Conservation (phyloP, 2,329 filamentous ascomycete species). For the Cytospora mali region DNA sequence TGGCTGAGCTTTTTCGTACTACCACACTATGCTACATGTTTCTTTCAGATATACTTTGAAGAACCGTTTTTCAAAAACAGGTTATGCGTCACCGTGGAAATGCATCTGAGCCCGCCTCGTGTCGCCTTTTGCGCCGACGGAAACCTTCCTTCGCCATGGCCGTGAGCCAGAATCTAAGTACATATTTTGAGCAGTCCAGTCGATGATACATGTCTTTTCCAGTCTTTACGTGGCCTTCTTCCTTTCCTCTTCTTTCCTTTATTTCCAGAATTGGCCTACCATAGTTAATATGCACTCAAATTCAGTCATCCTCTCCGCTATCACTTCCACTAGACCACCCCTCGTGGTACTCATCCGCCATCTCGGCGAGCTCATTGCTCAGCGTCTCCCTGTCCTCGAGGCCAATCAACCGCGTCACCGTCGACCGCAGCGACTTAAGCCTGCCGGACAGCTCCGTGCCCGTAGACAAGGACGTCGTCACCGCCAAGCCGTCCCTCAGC, state of each 20-base stretch:
- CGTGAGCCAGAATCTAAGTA: background rate
- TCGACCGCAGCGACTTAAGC: slow-evolving; percentile 66
- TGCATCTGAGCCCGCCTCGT: background rate
- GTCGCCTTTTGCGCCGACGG: background rate
- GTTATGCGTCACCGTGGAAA: background rate
- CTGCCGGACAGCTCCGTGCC: slow-evolving; percentile 72
- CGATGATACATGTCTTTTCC: background rate
- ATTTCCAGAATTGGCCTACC: background rate
- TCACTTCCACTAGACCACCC: slow-evolving; percentile 82
- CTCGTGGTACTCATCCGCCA: slow-evolving; percentile 86
- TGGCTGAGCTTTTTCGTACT: no score
- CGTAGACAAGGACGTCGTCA: slow-evolving; percentile 68
- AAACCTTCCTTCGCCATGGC: no score
- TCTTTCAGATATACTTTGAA: no score
- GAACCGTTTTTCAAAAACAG: no score
- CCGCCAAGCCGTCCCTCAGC: slow-evolving; percentile 46
- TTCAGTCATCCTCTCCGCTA: slow-evolving; percentile 63
- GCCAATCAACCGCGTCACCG: slow-evolving; percentile 64
- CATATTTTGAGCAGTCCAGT: no score
- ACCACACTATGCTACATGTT: no score
- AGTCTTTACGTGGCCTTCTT: background rate
- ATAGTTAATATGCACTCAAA: no score
- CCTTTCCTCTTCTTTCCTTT: background rate
- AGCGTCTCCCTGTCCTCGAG: slow-evolving; percentile 83
- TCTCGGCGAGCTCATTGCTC: slow-evolving; percentile 77